Evolutionary conservation across 345 rosid species (phyloP).

Genomic region (Linum usitatissimum): DNA sequence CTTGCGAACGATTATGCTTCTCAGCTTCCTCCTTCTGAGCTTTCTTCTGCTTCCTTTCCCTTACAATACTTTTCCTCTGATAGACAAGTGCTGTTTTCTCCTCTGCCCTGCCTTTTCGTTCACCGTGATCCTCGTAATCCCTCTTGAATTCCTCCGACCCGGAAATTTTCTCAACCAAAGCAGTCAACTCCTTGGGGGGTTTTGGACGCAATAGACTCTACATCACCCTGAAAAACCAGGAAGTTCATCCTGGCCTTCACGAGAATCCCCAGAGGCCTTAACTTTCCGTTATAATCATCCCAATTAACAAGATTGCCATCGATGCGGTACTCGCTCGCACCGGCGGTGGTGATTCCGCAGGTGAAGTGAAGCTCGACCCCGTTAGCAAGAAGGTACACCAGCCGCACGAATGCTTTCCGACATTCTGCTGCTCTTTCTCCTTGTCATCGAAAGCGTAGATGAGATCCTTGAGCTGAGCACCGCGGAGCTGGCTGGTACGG

Average conservation of each 20-base stretch:
- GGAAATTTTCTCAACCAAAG: slow-evolving; percentile 80
- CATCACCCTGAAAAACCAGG: slow-evolving; percentile 98
- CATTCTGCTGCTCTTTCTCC: slow-evolving; percentile 77
- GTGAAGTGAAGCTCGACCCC: slow-evolving; percentile 75
- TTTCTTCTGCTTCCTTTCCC: slow-evolving; percentile 95
- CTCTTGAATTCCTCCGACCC: slow-evolving; percentile 94
- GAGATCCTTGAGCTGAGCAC: slow-evolving; percentile 87
- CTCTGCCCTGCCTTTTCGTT: slow-evolving; percentile 68
- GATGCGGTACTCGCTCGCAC: slow-evolving; percentile 81
- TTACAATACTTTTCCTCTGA: slow-evolving; percentile 67
- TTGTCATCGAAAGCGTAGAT: slow-evolving; percentile 88
- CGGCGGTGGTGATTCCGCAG: slow-evolving; percentile 55
- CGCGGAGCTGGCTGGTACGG: slow-evolving; percentile 92
- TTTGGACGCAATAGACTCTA: slow-evolving; percentile 95
- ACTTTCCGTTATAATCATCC: slow-evolving; percentile 73
- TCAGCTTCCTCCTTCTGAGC: slow-evolving; percentile 99
- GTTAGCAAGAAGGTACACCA: slow-evolving; percentile 56
- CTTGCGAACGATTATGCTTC: slow-evolving; percentile 77
- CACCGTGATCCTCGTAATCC: slow-evolving; percentile 74
- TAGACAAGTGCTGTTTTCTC: slow-evolving; percentile 68
- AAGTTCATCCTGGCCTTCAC: slow-evolving; percentile 86
- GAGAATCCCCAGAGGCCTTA: slow-evolving; percentile 75
- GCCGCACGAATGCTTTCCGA: slow-evolving; percentile 73
- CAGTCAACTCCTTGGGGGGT: slow-evolving; percentile 92
- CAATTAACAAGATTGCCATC: slow-evolving; percentile 64